These are phyloP conservation scores for Byssoonygena ceratinophila DNA, from an alignment of 2,329 filamentous ascomycete genomes.

Conservation along the genomic window DNA sequence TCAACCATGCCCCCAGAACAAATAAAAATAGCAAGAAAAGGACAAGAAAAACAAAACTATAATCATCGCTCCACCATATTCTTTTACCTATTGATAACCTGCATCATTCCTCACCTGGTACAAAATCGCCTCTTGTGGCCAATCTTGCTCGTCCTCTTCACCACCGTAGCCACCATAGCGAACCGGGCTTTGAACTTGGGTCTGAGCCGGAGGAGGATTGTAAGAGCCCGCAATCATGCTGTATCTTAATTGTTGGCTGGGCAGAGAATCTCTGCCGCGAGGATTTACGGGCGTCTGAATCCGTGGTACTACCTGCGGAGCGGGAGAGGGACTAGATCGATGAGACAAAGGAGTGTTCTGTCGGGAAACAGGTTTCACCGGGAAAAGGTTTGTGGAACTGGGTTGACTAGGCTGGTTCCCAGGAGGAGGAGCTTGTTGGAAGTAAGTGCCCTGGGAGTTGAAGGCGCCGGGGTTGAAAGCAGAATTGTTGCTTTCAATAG, in stretches of 20 bases:
- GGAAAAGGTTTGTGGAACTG: not conserved
- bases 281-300: conserved; percentile 12
- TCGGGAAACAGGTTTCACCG: conserved; percentile 9
- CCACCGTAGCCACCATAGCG: conserved; percentile 20
- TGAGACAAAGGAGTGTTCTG: conserved; percentile 2
- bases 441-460: not conserved
- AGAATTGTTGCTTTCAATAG: not conserved
- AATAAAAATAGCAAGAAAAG: not conserved
- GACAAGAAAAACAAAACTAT: not conserved
- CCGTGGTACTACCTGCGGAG: conserved; percentile 14
- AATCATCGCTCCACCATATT: not conserved
- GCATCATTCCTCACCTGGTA: conserved; percentile 24
- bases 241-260: conserved; percentile 25
- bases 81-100: conserved; percentile 1
- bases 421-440: not conserved
- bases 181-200: conserved; percentile 13
- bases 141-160: conserved; percentile 23
- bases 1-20: not conserved
- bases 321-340: not conserved
- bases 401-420: not conserved
- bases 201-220: conserved; percentile 3
- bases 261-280: conserved; percentile 24
- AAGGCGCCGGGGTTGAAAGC: not conserved
- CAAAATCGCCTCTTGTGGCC: conserved; percentile 34
- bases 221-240: conserved; percentile 17